Evolutionary conservation across 75 land plant species (phyloP).

Genomic region (Pinus taeda): DNA sequence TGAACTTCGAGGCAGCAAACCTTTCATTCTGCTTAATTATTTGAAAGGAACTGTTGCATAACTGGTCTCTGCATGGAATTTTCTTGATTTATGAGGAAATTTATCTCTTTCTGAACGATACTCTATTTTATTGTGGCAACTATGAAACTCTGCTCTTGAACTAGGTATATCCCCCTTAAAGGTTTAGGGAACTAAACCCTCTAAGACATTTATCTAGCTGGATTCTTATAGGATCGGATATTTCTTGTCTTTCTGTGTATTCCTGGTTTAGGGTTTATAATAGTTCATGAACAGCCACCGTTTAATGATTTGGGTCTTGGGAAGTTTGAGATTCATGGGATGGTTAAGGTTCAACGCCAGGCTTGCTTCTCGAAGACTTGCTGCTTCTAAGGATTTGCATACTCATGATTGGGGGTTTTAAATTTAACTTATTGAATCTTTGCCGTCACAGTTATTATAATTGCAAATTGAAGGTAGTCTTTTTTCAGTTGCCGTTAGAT

Average conservation of each 20-base stretch:
- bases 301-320: no score
- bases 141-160: not conserved
- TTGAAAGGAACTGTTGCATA: not conserved
- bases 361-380: not conserved
- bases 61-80: not conserved
- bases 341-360: no score
- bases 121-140: not conserved
- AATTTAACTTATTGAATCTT: not conserved
- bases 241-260: not conserved
- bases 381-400: not conserved
- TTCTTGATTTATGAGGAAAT: no score
- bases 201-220: not conserved
- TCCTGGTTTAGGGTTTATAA: no score
- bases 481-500: constrained; percentile 77
- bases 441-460: not conserved
- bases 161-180: not conserved
- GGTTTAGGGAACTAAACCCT: not conserved
- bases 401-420: not conserved
- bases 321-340: no score
- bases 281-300: no score
- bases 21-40: not conserved
- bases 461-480: not conserved
- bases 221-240: not conserved
- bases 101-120: not conserved
- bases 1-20: not conserved